These are phyloP conservation scores for Diplodia sapinea DNA, from an alignment of 2,329 filamentous ascomycete genomes.

Conservation along the genomic window DNA sequence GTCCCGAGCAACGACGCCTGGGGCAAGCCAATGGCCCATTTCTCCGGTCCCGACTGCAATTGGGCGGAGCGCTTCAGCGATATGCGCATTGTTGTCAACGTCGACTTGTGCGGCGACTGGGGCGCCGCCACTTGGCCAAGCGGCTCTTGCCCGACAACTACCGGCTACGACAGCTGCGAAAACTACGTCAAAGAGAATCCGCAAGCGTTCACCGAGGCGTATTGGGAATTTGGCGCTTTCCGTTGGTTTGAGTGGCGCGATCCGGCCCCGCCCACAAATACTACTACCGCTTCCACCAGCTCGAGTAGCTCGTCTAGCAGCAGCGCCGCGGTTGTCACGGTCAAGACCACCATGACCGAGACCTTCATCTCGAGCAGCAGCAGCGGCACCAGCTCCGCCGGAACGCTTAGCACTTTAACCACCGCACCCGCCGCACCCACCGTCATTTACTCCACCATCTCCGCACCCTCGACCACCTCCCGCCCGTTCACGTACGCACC, in stretches of 20 bases:
- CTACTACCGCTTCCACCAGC: background rate
- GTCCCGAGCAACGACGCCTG: constrained; percentile 36
- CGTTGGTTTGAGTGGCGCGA: constrained; percentile 30
- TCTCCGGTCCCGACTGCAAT: constrained; percentile 47
- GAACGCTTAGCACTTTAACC: background rate
- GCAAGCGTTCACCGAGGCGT: constrained; percentile 41
- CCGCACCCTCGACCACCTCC: background rate
- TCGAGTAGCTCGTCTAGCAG: background rate
- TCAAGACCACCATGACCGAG: background rate
- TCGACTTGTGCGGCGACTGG: constrained; percentile 61
- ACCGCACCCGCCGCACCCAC: background rate
- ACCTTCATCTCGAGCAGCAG: background rate
- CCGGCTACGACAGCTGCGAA: constrained; percentile 56
- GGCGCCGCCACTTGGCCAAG: constrained; percentile 61
- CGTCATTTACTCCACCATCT: background rate
- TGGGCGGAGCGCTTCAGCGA: constrained; percentile 53
- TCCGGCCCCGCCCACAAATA: background rate
- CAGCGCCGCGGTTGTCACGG: background rate
- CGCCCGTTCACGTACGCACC: constrained; percentile 15
- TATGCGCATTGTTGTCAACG: constrained; percentile 52
- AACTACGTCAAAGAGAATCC: constrained; percentile 43
- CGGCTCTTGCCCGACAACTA: constrained; percentile 38
- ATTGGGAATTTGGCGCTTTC: constrained; percentile 44
- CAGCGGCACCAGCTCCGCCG: too few species aligned
- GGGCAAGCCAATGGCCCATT: constrained; percentile 43